A percentile compares a stretch with the other conserved stretches of the same genome.
phyloP scores from a whole-genome alignment of 192 early-diverging fungal genomes.

The Podila clonocystis region DNA sequence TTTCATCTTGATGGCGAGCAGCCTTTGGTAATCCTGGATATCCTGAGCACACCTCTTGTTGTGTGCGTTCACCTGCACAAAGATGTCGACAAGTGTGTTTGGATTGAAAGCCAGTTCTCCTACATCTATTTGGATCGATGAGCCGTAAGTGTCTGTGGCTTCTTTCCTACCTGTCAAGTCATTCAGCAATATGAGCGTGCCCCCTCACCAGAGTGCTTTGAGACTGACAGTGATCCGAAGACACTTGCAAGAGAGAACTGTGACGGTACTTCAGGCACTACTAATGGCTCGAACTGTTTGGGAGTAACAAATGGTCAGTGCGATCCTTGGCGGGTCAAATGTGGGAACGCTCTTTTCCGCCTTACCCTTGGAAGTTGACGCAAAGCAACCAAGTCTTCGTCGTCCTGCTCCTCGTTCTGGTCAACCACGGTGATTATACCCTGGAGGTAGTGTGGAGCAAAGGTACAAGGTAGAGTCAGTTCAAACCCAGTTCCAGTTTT shows the following conservation, averaged over 20 bases:
- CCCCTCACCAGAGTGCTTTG: background rate
- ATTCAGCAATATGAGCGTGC: background rate
- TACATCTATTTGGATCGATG: background rate
- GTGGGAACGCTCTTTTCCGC: too few species aligned
- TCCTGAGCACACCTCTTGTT: constrained; percentile 30
- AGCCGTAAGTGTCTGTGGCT: background rate
- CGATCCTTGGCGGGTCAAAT: too few species aligned
- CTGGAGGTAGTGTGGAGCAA: background rate
- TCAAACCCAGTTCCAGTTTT: too few species aligned
- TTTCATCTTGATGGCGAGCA: constrained; percentile 26
- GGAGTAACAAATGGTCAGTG: background rate
- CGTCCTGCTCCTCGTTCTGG: constrained; percentile 22
- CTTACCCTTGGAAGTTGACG: constrained; percentile 34
- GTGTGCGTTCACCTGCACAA: constrained; percentile 34
- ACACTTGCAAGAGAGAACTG: constrained; percentile 45
- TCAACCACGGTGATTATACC: constrained; percentile 37
- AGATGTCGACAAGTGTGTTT: constrained; percentile 22
- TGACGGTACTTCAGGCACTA: constrained; percentile 18
- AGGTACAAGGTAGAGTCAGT: too few species aligned
- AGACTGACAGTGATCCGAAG: constrained; percentile 27
- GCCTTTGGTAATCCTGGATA: constrained; percentile 34
- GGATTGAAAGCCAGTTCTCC: constrained; percentile 31
- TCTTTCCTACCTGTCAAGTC: too few species aligned
- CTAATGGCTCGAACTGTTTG: constrained; percentile 34
- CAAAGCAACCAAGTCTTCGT: constrained; percentile 27